Base-by-base conservation (phyloP, 106 monocot species). In the Platanthera zijinensis region DNA sequence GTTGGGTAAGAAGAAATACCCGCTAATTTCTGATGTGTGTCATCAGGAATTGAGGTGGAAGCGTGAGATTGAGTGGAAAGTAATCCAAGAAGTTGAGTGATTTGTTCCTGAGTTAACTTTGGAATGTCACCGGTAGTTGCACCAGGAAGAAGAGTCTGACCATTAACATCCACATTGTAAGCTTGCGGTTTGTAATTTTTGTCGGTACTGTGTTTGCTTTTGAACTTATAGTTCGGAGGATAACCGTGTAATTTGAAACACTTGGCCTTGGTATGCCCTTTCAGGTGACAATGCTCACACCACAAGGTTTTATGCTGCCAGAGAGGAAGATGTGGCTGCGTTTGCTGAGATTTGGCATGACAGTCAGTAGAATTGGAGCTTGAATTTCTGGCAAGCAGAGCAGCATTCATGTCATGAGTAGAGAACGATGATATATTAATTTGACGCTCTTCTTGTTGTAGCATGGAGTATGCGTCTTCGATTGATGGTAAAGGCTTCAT, bases 301-400 rank as follows among this genome's bases (percentile, higher is more conserved):
- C 32, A 32, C 32, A 32, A 32, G 32, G 0, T 32, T 0, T 32
- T 32, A 1, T 32, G 0, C 0, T 32, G 32, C 32, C 32, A 32
- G 0, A 2, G 32, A 32, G 15, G 13, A 0, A 3, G 10, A 54
- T 12, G 11, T n/a, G n/a, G n/a, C n/a, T n/a, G 15, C 3, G 4
- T 3, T 12, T 54, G 10, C 3, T 14, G 54, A 13, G 3, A n/a
- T n/a, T n/a, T n/a, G n/a, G n/a, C n/a, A n/a, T 54, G 4, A 3
- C 0, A 0, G 15, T 14, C 0, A 0, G 2, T 32, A 0, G 32
- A 32, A 2, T 0, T 2, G 2, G 4, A 3, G n/a, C n/a, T n/a
- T 15, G 14, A 54, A n/a, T n/a, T n/a, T 54, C 12, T 54, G 0
- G 15, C 15, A 13, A 11, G 3, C 13, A 13, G 54, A 54, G 32